These are phyloP conservation scores for Geranium incanum DNA, from an alignment of 441 rosid species.

Conservation along the genomic window DNA sequence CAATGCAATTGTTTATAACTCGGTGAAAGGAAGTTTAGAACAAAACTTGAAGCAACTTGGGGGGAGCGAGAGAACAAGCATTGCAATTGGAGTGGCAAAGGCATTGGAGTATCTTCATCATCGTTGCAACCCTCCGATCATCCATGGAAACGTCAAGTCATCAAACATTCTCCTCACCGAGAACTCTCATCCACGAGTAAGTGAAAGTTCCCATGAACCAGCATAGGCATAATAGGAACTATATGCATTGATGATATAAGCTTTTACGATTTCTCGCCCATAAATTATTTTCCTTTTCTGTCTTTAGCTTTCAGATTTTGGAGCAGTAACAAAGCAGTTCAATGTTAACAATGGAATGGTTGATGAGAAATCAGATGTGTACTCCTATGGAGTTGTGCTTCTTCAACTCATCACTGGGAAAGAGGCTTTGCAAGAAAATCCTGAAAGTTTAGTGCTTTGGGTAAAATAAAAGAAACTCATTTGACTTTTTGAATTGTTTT, in stretches of 20 bases:
- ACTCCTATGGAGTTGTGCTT: constrained; percentile 43
- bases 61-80: constrained; percentile 30
- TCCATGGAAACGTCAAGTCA: constrained; percentile 36
- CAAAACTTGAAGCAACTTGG: constrained; percentile 22
- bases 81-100: constrained; percentile 35
- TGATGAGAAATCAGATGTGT: constrained; percentile 39
- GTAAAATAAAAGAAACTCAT: constrained; percentile 14
- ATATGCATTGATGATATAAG: too few species aligned
- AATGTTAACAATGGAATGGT: constrained; percentile 28
- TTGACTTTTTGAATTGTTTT: not conserved
- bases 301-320: constrained; percentile 34
- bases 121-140: constrained; percentile 33
- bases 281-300: not conserved
- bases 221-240: not conserved
- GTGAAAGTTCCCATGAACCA: not conserved
- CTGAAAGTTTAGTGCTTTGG: constrained; percentile 38
- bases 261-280: too few species aligned
- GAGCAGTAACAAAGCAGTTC: constrained; percentile 20
- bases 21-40: constrained; percentile 29
- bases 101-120: constrained; percentile 38
- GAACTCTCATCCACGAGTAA: constrained; percentile 32
- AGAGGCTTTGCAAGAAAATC: constrained; percentile 31
- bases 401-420: constrained; percentile 41
- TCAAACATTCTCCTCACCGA: constrained; percentile 37
- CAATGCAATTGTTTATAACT: constrained; percentile 30